Evolutionary conservation across 495 filamentous ascomycete species (phyloP).

Genomic region (Zalerion maritima): DNA sequence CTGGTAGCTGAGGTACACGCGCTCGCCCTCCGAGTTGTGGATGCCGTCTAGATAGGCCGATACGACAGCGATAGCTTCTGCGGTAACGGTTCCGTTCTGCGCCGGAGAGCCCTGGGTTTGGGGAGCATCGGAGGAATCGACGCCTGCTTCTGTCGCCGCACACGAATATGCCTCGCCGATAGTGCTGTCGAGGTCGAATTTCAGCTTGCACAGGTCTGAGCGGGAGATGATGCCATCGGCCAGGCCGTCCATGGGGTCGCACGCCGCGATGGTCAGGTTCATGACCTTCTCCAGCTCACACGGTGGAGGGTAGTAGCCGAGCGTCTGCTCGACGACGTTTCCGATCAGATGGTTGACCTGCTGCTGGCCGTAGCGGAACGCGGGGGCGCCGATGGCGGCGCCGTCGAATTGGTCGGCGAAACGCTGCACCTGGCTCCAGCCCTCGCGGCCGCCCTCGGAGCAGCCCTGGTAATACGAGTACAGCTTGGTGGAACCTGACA

Average conservation of each 20-base stretch:
- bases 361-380: constrained; percentile 34
- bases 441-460: constrained; percentile 38
- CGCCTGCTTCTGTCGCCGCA: constrained; percentile 15
- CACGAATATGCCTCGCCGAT: constrained; percentile 37
- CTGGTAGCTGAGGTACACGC: constrained; percentile 33
- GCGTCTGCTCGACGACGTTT: constrained; percentile 26
- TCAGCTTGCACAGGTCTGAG: constrained; percentile 34
- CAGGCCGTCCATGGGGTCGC: constrained; percentile 36
- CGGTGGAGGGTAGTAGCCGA: constrained; percentile 34
- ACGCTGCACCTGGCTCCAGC: constrained; percentile 37
- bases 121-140: constrained; percentile 5
- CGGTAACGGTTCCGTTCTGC: constrained; percentile 30
- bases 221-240: constrained; percentile 38
- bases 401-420: constrained; percentile 37
- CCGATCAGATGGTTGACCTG: constrained; percentile 36
- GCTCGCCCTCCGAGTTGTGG: constrained; percentile 25
- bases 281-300: constrained; percentile 38
- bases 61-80: constrained; percentile 24
- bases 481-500: constrained; percentile 19
- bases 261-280: constrained; percentile 34
- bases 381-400: constrained; percentile 34
- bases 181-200: constrained; percentile 28
- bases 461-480: constrained; percentile 41
- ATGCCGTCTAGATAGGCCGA: constrained; percentile 28
- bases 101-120: constrained; percentile 14